Evolutionary conservation across 345 rosid species (phyloP).

Genomic region (Bruguiera sexangula): DNA sequence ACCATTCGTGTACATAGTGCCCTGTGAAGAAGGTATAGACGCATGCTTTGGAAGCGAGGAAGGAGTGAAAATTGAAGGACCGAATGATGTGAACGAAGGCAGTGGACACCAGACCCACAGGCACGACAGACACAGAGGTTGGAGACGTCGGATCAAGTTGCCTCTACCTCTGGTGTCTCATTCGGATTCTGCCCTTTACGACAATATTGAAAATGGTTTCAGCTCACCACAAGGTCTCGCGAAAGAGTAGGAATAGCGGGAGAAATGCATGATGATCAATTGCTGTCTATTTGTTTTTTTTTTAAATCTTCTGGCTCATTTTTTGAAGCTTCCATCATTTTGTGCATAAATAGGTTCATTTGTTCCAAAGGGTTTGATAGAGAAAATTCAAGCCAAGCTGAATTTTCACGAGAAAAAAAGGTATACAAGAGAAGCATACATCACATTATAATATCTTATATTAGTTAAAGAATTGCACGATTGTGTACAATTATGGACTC

Average conservation of each 20-base stretch:
- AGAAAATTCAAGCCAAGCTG: no score
- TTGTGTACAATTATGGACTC: no score
- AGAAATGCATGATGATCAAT: neutral
- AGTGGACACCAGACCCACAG: slow-evolving; percentile 4
- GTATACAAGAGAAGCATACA: no score
- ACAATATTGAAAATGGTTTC: slow-evolving; percentile 10
- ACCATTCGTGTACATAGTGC: slow-evolving; percentile 49
- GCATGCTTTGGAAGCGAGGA: slow-evolving; percentile 6
- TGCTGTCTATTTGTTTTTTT: no score
- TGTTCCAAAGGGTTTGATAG: no score
- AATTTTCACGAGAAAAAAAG: no score
- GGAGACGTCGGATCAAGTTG: slow-evolving; percentile 27
- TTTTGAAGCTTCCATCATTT: no score
- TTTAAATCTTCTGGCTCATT: no score
- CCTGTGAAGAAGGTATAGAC: slow-evolving; percentile 24
- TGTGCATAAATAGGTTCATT: no score
- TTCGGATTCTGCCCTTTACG: slow-evolving; percentile 43
- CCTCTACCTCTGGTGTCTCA: slow-evolving; percentile 28
- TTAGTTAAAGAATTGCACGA: no score
- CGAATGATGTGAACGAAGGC: slow-evolving; percentile 11
- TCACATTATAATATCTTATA: no score
- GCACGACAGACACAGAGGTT: neutral
- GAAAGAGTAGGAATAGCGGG: neutral
- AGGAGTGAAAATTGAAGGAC: slow-evolving; percentile 9
- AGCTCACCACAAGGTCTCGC: slow-evolving; percentile 7